Evolutionary conservation across 352 stramenopile genomes (phyloP).

Genomic region (Phytophthora aleatoria): DNA sequence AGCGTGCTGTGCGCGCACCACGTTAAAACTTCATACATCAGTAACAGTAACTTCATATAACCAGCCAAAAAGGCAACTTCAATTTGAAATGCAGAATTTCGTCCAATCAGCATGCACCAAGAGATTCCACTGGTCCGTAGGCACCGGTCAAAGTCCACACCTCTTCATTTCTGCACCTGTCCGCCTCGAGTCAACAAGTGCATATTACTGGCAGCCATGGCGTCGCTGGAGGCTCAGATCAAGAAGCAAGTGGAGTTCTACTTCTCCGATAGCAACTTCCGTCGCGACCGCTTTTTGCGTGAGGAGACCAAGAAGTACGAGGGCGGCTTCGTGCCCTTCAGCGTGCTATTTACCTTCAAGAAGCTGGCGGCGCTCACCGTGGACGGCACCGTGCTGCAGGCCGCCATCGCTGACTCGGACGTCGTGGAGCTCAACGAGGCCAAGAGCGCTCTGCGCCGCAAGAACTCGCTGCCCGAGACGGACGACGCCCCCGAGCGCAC

Average conservation of each 20-base stretch:
- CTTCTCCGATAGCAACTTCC: constrained; percentile 93
- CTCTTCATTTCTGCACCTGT: constrained; percentile 25
- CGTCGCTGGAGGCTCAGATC: constrained; percentile 71
- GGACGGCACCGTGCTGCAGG: constrained; percentile 67
- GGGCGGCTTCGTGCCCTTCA: constrained; percentile 86
- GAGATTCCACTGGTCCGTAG: constrained; percentile 23
- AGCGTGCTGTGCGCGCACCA: background rate
- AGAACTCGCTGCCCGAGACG: constrained; percentile 61
- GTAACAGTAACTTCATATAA: background rate
- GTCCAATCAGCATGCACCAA: constrained; percentile 7
- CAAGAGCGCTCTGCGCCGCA: constrained; percentile 79
- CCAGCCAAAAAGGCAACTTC: constrained; percentile 14
- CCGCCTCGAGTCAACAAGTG: constrained; percentile 2
- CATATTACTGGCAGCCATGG: constrained; percentile 37
- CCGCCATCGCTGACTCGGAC: constrained; percentile 74
- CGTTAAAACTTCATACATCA: constrained; percentile 1
- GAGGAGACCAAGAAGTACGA: constrained; percentile 85
- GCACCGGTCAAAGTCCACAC: background rate
- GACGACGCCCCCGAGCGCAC: constrained; percentile 71
- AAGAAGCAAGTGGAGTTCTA: constrained; percentile 94
- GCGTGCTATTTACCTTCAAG: constrained; percentile 92
- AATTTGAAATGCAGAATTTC: constrained; percentile 8
- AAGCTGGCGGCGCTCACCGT: constrained; percentile 87
- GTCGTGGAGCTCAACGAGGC: constrained; percentile 82
- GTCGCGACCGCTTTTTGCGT: constrained; percentile 89